Percentiles rank a stretch among this genome's conserved stretches.
Conservation (phyloP, 2,329 filamentous ascomycete species). For the Periglandula ipomoeae region DNA sequence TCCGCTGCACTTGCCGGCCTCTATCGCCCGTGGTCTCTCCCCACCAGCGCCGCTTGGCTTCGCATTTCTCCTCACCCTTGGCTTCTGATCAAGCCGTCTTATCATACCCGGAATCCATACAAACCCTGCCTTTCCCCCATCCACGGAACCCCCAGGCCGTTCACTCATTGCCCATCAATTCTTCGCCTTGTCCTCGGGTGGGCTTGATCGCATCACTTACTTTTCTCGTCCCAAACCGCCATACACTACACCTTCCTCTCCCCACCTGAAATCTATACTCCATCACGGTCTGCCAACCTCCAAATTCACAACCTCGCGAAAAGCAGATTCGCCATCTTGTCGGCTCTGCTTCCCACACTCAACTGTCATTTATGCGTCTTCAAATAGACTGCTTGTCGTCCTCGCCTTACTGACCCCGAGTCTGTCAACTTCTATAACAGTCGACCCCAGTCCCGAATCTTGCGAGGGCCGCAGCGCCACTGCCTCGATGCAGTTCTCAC, state of each 20-base stretch:
- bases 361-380: background rate
- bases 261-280: background rate
- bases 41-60: background rate
- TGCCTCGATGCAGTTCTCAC: slow-evolving; percentile 18
- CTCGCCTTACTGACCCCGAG: background rate
- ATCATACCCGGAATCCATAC: background rate
- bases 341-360: background rate
- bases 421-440: background rate
- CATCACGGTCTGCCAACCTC: background rate
- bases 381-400: background rate
- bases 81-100: background rate
- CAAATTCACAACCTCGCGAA: background rate
- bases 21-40: background rate
- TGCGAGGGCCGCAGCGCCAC: background rate
- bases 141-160: background rate
- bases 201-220: too few species aligned
- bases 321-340: background rate
- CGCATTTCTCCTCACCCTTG: background rate
- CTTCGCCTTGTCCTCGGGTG: background rate
- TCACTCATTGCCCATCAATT: background rate
- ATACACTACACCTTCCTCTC: background rate
- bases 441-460: background rate
- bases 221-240: background rate
- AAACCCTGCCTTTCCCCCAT: background rate
- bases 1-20: background rate